A percentile compares a stretch with the other conserved stretches of the same genome.
Conservation (phyloP, 176 grass and related monocot species). For the Puya raimondii region DNA sequence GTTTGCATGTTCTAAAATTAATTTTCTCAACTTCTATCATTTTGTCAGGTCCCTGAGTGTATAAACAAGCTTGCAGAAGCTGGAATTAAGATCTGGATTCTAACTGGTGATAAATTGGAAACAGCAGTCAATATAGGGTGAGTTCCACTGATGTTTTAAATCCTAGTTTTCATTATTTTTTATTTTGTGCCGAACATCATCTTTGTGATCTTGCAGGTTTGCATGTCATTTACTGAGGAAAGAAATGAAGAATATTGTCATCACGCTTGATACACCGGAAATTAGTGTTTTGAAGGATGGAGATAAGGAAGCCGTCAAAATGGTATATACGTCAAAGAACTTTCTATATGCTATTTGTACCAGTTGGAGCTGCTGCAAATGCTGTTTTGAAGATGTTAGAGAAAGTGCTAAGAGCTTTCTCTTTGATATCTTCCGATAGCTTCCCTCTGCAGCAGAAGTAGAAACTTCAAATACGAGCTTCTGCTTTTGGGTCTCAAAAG, state of each 20-base stretch:
- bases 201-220: slow-evolving; percentile 39
- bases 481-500: too few relatives aligned
- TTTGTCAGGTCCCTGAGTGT: slow-evolving; percentile 75
- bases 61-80: slow-evolving; percentile 92
- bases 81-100: slow-evolving; percentile 97
- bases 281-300: slow-evolving; percentile 61
- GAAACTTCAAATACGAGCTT: too few relatives aligned
- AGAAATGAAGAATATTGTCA: slow-evolving; percentile 90
- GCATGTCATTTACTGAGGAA: slow-evolving; percentile 85
- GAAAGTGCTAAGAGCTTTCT: too few relatives aligned
- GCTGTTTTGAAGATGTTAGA: too few relatives aligned
- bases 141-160: background rate
- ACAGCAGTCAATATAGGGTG: slow-evolving; percentile 96
- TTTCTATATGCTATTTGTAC: background rate
- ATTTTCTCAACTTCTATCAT: too few relatives aligned
- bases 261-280: slow-evolving; percentile 59
- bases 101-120: slow-evolving; percentile 96
- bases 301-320: slow-evolving; percentile 27
- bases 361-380: too few relatives aligned
- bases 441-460: too few relatives aligned
- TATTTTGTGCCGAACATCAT: background rate
- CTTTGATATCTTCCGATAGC: too few relatives aligned
- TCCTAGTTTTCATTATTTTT: slow-evolving; percentile 2
- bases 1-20: too few relatives aligned
- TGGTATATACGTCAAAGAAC: background rate